phyloP scores from a whole-genome alignment of 768 basidiomycete genomes.

The Podaxis sp. region DNA sequence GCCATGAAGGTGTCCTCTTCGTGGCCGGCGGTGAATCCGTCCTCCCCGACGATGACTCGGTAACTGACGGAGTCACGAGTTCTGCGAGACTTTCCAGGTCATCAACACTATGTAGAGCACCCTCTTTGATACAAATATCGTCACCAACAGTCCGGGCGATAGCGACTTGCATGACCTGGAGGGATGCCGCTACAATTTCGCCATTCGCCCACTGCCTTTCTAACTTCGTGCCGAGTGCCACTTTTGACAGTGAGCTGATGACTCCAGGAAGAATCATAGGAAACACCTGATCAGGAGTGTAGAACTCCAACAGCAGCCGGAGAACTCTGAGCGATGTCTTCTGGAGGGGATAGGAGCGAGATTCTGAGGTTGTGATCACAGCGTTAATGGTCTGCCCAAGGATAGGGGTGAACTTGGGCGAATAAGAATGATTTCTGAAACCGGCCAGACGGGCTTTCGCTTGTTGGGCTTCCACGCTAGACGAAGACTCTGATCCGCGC shows the following conservation, averaged over 20 bases:
- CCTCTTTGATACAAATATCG: slow-evolving; percentile 60
- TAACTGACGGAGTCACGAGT: slow-evolving; percentile 24
- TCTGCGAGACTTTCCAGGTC: slow-evolving; percentile 64
- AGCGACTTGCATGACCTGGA: slow-evolving; percentile 54
- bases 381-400: slow-evolving; percentile 82
- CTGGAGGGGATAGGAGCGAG: slow-evolving; percentile 63
- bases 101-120: slow-evolving; percentile 52
- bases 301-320: slow-evolving; percentile 51
- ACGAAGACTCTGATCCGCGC: slow-evolving; percentile 24
- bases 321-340: slow-evolving; percentile 59
- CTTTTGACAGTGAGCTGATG: slow-evolving; percentile 72
- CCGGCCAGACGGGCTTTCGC: slow-evolving; percentile 28
- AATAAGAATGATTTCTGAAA: slow-evolving; percentile 45
- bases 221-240: slow-evolving; percentile 55
- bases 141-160: slow-evolving; percentile 67
- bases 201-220: slow-evolving; percentile 74
- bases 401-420: slow-evolving; percentile 64
- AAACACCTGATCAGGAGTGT: slow-evolving; percentile 50
- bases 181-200: slow-evolving; percentile 57
- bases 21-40: slow-evolving; percentile 44
- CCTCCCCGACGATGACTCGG: slow-evolving; percentile 13
- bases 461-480: slow-evolving; percentile 30
- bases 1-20: slow-evolving; percentile 72
- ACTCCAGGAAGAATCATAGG: slow-evolving; percentile 84
- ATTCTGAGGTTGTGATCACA: slow-evolving; percentile 58